Conservation (phyloP, 139 green algal genomes). For the Coelastrella sp. region DNA sequence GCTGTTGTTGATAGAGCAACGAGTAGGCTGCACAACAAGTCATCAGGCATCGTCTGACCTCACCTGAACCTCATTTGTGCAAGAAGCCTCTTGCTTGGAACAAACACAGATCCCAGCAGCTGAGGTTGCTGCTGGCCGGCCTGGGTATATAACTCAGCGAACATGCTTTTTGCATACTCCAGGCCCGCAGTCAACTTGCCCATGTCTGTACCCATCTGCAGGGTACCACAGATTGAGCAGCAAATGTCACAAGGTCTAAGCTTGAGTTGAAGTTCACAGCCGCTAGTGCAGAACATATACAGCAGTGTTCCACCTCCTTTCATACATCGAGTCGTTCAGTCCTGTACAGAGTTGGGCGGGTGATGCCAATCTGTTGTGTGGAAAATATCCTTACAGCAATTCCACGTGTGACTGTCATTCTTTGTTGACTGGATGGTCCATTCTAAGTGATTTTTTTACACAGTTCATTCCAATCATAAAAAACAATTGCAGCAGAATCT, state of each 20-base stretch:
- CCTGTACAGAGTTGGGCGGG: neutral
- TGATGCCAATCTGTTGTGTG: too few relatives aligned
- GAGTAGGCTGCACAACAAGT: too few relatives aligned
- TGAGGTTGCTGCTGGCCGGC: neutral
- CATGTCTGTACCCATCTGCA: constrained; percentile 61
- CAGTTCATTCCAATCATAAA: too few relatives aligned
- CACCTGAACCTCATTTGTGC: constrained; percentile 65
- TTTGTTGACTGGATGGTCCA: too few relatives aligned
- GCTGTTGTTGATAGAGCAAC: too few relatives aligned
- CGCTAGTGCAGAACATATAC: too few relatives aligned
- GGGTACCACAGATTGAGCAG: neutral
- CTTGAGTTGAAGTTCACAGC: too few relatives aligned
- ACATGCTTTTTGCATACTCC: neutral
- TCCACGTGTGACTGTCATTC: neutral
- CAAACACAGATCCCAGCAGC: constrained; percentile 57
- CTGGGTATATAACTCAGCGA: neutral
- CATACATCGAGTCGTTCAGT: too few relatives aligned
- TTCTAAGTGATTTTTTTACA: too few relatives aligned
- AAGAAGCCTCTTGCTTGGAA: constrained; percentile 64
- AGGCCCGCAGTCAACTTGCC: constrained; percentile 28
- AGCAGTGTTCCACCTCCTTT: too few relatives aligned
- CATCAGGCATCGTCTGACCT: neutral
- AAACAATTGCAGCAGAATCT: too few relatives aligned
- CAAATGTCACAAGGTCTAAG: neutral
- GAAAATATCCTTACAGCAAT: too few relatives aligned